Evolutionary conservation across 2,329 filamentous ascomycete genomes (phyloP), one percentile per base, ranked within the genome.

Genomic region (Arthrobotrys musiformis): DNA sequence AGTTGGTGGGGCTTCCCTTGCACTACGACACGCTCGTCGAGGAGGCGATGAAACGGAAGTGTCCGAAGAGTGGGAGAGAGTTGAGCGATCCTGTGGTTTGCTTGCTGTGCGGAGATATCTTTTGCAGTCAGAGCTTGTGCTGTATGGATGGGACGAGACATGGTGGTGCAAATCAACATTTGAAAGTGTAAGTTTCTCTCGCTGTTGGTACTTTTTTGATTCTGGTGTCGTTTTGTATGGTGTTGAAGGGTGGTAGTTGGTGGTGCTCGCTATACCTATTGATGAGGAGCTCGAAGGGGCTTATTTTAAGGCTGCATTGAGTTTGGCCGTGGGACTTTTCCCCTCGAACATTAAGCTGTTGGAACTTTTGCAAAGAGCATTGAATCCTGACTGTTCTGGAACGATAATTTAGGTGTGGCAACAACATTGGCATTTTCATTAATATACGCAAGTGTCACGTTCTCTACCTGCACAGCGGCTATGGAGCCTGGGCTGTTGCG

Each of bases 381-480:
- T 35, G 26, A 30, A 9, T 33, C 17, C 44, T 58, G 35, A 44
- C 46, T 13, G 40, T 37, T 37, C 22, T 24, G 35, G 42, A 22
- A 61, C 6, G 30, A 56, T 33, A 72, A 22, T 50, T 56, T 79
- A 96, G 93, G 81, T 98, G 94, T 83, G 93, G 95, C 82, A 89
- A 90, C 78, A 93, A 93, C 80, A 90, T 97, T 56, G 95, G 95
- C n/a, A 86, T 97, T 35, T 98, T 96, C 85, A 91, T 99, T 83
- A 97, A 97, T 83, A 94, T 99, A 80, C 92, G 95, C 80, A 98
- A 98, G 85, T 98, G 96, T 85, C 93, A 91, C 80, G 90, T 97
- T 44, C 89, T 97, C 76, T 97, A 97, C 83, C 86, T 97, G 68
- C 93, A 97, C 84, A 89, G 91, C 75, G 86, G 87, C 33, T 92